Percentiles rank a stretch among this genome's conserved stretches.
Conservation (phyloP, 768 basidiomycete species). For the Russula compacta region DNA sequence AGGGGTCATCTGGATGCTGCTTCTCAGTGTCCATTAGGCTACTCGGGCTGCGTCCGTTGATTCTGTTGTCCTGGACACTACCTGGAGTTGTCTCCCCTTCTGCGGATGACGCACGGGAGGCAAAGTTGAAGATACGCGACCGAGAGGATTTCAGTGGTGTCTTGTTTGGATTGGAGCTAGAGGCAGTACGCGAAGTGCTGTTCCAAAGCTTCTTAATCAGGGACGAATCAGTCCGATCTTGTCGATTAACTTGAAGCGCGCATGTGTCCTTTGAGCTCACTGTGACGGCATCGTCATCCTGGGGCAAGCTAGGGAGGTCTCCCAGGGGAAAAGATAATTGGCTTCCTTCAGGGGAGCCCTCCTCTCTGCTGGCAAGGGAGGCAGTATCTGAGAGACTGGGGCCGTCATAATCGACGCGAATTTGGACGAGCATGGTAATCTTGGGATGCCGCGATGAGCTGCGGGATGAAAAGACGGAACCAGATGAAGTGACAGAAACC, state of each 20-base stretch:
- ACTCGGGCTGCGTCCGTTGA: background rate
- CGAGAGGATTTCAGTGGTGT: background rate
- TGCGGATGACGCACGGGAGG: background rate
- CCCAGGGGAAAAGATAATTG: constrained; percentile 45
- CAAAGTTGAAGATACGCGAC: constrained; percentile 9
- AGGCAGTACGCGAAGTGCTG: background rate
- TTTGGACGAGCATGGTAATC: constrained; percentile 68
- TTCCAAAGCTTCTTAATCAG: constrained; percentile 24
- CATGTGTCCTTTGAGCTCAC: constrained; percentile 61
- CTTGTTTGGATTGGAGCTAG: background rate
- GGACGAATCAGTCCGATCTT: constrained; percentile 22
- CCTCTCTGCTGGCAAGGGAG: constrained; percentile 71
- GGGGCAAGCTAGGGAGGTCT: constrained; percentile 32
- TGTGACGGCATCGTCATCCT: constrained; percentile 68
- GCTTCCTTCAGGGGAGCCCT: constrained; percentile 55
- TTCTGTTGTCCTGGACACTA: background rate
- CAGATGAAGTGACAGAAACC: constrained; percentile 56
- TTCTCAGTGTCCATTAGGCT: background rate
- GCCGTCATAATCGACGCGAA: constrained; percentile 84
- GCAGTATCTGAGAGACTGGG: constrained; percentile 85
- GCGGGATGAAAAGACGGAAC: constrained; percentile 59
- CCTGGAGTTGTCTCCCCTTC: background rate
- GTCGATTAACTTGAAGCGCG: constrained; percentile 7
- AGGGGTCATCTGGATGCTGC: background rate
- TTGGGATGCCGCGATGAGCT: constrained; percentile 52